Conservation (phyloP, 805 yeast species). For the Phaffomyces thermotolerans region DNA sequence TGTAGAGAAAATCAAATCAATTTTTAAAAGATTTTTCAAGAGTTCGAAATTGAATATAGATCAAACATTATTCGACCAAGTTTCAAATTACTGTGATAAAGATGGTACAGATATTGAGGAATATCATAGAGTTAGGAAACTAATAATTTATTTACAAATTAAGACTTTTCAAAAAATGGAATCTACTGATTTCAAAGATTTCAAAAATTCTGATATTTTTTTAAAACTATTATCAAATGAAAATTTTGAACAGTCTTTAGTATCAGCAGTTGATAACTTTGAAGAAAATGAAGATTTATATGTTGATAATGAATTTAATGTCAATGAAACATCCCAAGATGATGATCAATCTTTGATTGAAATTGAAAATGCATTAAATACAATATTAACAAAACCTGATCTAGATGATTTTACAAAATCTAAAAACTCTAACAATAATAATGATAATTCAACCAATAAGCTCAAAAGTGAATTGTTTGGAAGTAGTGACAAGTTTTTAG, state of each 20-base stretch:
- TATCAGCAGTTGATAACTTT: slow-evolving; percentile 20
- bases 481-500: slow-evolving; percentile 13
- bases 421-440: not conserved
- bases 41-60: slow-evolving; percentile 26
- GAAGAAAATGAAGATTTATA: slow-evolving; percentile 2
- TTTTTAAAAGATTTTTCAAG: slow-evolving; percentile 38
- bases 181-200: slow-evolving; percentile 46
- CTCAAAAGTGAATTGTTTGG: slow-evolving; percentile 23
- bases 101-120: slow-evolving; percentile 13
- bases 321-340: not conserved
- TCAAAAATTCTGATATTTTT: slow-evolving; percentile 52
- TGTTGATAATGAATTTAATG: not conserved
- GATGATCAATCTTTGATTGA: slow-evolving; percentile 18
- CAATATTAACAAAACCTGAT: slow-evolving; percentile 21
- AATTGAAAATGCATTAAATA: slow-evolving; percentile 27
- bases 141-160: slow-evolving; percentile 53
- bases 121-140: slow-evolving; percentile 49
- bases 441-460: slow-evolving; percentile 4
- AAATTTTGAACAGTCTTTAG: slow-evolving; percentile 24
- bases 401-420: not conserved
- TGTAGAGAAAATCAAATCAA: slow-evolving; percentile 44
- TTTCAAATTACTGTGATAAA: slow-evolving; percentile 30
- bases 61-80: slow-evolving; percentile 24
- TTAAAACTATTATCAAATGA: slow-evolving; percentile 44
- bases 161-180: slow-evolving; percentile 45